These are phyloP conservation scores for Nitzschia inconspicua DNA, from an alignment of 108 stramenopile genomes.

Conservation along the genomic window DNA sequence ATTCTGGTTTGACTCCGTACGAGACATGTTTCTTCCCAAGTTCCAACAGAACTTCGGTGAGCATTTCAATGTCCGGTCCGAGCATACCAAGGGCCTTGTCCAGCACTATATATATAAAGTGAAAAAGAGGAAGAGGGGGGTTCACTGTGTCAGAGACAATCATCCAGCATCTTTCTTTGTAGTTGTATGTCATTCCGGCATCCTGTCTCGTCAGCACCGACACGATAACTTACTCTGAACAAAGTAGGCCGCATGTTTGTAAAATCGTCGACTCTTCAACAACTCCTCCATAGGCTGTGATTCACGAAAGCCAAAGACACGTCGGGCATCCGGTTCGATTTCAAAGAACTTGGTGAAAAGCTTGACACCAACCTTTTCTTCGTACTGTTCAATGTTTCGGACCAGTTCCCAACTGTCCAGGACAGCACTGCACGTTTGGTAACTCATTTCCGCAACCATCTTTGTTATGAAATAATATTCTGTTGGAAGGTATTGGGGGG, in stretches of 20 bases:
- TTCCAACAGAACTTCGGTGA: constrained; percentile 30
- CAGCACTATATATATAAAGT: constrained; percentile 11
- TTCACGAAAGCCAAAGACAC: constrained; percentile 21
- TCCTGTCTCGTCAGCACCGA: neutral
- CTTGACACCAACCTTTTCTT: constrained; percentile 11
- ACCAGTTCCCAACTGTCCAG: constrained; percentile 39
- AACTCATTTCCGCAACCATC: constrained; percentile 41
- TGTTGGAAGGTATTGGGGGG: too few relatives aligned
- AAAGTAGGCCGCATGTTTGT: constrained; percentile 27
- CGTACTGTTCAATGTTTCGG: constrained; percentile 20
- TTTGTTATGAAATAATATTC: too few relatives aligned
- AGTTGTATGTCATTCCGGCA: neutral
- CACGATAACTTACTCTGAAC: neutral
- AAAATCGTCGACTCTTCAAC: constrained; percentile 14
- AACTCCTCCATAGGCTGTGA: constrained; percentile 8
- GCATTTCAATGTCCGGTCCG: constrained; percentile 36
- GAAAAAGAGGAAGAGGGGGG: neutral
- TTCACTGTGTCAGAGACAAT: too few relatives aligned
- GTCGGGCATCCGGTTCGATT: constrained; percentile 23
- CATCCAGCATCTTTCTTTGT: too few relatives aligned
- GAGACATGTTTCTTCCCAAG: constrained; percentile 26
- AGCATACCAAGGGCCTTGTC: constrained; percentile 36
- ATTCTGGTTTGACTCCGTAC: constrained; percentile 39
- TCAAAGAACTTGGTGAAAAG: constrained; percentile 24
- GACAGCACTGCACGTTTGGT: constrained; percentile 27